Base-by-base conservation (phyloP, 2,329 filamentous ascomycete genomes). In the Pseudogymnoascus sp. region DNA sequence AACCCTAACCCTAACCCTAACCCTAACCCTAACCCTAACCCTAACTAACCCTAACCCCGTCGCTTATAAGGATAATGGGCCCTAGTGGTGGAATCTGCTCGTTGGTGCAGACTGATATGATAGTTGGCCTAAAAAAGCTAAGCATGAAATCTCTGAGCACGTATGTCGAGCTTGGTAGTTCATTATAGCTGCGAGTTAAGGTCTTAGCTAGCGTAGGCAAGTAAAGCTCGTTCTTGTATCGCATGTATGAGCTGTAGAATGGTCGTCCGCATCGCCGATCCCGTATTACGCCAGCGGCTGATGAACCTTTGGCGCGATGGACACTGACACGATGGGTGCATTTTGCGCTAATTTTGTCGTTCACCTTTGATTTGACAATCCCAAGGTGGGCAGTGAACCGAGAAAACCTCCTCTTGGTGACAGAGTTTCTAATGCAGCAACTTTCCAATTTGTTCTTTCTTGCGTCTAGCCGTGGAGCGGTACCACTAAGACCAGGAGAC, bases 401-500 rank as follows among this genome's bases (percentile, higher is more conserved):
- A 5, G 7, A 38, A 38, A 38, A 38, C 8, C 9, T 38, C 37
- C 9, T 15, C 15, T 9, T 9, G 5, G 37, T 38, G 37, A 15
- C 9, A 38, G 8, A 38, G 37, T 38, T 2, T 38, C 15, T 38
- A 12, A 38, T 5, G 37, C 15, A 38, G 37, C 37, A 38, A 19
- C 37, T 38, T 3, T 18, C 5, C 7, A 38, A 9, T 38, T 3
- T 3, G 3, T 38, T 12, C 37, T 19, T 38, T 38, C 37, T 9
- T 38, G 37, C 2, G 37, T 38, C 37, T 38, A 38, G 37, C 19
- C 15, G 6, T 4, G 37, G 37, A 38, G 37, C 37, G 19, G 7
- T 19, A 13, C 60, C 60, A 10, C 60, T 58, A 10, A 61, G 45
- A 18, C 59, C 57, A 10, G 60, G 34, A 26, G 60, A 61, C 21